Conservation (phyloP, 2,329 filamentous ascomycete species). For the Cytospora mali region DNA sequence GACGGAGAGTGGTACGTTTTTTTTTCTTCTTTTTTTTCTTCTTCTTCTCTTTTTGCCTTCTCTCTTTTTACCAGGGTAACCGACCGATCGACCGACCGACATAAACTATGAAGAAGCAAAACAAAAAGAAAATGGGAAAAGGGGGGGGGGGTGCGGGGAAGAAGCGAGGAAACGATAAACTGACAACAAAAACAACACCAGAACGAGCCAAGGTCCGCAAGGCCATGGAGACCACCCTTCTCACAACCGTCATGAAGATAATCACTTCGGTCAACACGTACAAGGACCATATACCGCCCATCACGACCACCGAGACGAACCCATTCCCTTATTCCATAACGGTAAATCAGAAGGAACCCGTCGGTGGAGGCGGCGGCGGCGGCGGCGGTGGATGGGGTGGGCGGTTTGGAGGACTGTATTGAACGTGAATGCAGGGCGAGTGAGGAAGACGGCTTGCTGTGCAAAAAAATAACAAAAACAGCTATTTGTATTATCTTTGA, state of each 20-base stretch:
- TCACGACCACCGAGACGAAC: conserved; percentile 88
- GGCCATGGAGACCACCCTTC: conserved; percentile 87
- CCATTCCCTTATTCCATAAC: conserved; percentile 94
- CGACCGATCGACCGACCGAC: too few relatives aligned
- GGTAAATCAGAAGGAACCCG: conserved; percentile 73
- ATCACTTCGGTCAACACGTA: conserved; percentile 83
- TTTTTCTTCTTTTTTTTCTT: background rate
- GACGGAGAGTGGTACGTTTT: conserved; percentile 76
- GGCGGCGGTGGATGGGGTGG: conserved; percentile 22
- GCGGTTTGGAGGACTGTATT: conserved; percentile 23
- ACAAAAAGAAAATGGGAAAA: background rate
- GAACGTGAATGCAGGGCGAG: background rate
- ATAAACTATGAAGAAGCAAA: background rate
- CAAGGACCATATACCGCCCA: conserved; percentile 95
- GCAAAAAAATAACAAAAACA: background rate
- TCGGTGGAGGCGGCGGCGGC: background rate
- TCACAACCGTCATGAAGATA: conserved; percentile 87
- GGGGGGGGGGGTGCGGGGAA: too few relatives aligned
- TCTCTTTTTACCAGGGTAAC: too few relatives aligned
- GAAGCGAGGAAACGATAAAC: background rate
- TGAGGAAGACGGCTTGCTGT: background rate
- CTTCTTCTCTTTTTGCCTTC: conserved; percentile 12
- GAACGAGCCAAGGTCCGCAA: conserved; percentile 86
- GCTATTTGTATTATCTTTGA: background rate
- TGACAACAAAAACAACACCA: conserved; percentile 38